phyloP scores from a whole-genome alignment of 179 eudicot genomes.

The Beta lomatogona region DNA sequence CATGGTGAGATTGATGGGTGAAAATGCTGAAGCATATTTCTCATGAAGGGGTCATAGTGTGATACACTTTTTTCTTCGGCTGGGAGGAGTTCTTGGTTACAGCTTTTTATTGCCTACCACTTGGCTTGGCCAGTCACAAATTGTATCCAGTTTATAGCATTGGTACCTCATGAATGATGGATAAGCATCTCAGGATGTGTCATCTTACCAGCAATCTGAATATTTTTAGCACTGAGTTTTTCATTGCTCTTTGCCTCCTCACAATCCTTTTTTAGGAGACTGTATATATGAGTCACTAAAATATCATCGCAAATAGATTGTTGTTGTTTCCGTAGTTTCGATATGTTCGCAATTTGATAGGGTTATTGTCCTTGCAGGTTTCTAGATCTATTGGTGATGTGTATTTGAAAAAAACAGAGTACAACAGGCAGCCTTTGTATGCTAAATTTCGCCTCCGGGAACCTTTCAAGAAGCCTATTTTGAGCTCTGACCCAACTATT shows the following conservation, averaged over 20 bases:
- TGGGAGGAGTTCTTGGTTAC: too few relatives aligned
- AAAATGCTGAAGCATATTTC: too few relatives aligned
- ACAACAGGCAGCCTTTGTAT: slow-evolving; percentile 81
- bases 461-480: slow-evolving; percentile 71
- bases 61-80: too few relatives aligned
- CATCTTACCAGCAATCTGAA: neutral
- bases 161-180: neutral
- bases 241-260: neutral
- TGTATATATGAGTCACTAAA: neutral
- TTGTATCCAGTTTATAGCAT: neutral
- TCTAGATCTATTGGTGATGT: slow-evolving; percentile 94
- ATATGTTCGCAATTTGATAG: neutral
- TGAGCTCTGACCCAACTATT: slow-evolving; percentile 84
- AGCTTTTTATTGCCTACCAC: too few relatives aligned
- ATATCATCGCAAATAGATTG: neutral
- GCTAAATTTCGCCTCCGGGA: slow-evolving; percentile 82
- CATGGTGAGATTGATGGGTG: too few relatives aligned
- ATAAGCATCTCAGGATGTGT: neutral
- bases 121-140: neutral
- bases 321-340: neutral
- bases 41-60: too few relatives aligned
- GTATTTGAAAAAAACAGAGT: slow-evolving; percentile 79
- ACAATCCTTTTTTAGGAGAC: neutral
- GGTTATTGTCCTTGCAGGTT: slow-evolving; percentile 45
- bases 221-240: neutral